Conservation (phyloP, 345 rosid genomes). For the Citrus medica region DNA sequence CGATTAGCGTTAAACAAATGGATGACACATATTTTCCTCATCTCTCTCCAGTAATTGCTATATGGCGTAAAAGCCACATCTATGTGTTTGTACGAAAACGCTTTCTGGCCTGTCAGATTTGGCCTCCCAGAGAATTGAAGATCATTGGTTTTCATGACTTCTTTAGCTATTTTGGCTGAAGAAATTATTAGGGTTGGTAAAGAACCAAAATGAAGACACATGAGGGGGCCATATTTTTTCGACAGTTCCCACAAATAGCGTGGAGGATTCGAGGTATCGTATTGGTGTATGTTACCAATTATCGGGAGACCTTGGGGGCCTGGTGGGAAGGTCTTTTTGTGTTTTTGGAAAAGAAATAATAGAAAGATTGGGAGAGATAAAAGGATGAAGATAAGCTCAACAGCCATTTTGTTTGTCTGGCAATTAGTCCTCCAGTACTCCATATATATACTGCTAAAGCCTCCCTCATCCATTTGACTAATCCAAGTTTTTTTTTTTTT, state of each 20-base stretch:
- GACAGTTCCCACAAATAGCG: slow-evolving; percentile 36
- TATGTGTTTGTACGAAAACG: slow-evolving; percentile 23
- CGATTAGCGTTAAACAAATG: slow-evolving; percentile 24
- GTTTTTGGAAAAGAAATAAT: slow-evolving; percentile 20
- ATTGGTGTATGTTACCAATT: slow-evolving; percentile 50
- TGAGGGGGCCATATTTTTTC: slow-evolving; percentile 40
- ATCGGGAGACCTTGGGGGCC: slow-evolving; percentile 45
- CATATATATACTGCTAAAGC: too few relatives aligned
- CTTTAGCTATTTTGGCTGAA: slow-evolving; percentile 33
- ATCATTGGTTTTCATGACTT: slow-evolving; percentile 27
- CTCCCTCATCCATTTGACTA: too few relatives aligned
- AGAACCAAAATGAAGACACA: slow-evolving; percentile 39
- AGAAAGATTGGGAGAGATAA: slow-evolving; percentile 17
- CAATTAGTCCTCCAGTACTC: too few relatives aligned
- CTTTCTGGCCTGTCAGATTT: not conserved
- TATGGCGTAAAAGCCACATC: slow-evolving; percentile 34
- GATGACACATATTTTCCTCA: slow-evolving; percentile 21
- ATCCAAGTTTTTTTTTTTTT: too few relatives aligned
- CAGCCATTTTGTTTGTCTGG: too few relatives aligned
- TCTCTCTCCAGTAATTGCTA: slow-evolving; percentile 23
- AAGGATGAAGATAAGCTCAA: not conserved
- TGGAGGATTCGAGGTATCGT: slow-evolving; percentile 26
- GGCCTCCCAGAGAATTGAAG: slow-evolving; percentile 30
- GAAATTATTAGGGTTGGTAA: slow-evolving; percentile 34
- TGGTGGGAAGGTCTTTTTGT: slow-evolving; percentile 30